Percentiles rank a stretch among this genome's conserved stretches.
These are phyloP conservation scores for Acer saccharum DNA, from an alignment of 345 rosid species.

Conservation along the genomic window DNA sequence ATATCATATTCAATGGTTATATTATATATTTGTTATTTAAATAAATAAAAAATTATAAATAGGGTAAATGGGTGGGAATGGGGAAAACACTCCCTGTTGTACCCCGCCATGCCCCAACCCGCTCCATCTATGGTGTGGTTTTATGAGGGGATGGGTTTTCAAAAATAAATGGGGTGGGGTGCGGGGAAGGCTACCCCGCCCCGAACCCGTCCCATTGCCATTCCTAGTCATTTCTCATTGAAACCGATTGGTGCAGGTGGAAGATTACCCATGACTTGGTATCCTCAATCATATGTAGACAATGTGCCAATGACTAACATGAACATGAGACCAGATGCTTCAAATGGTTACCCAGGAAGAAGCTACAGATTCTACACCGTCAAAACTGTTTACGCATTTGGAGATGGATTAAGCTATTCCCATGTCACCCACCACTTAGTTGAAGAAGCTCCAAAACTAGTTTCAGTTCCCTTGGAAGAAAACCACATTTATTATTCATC, in stretches of 20 bases:
- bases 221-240: no score
- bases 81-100: no score
- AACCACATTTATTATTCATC: slow-evolving; percentile 58
- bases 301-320: slow-evolving; percentile 89
- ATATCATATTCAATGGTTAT: no score
- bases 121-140: no score
- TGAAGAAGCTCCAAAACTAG: slow-evolving; percentile 55
- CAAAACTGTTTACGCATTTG: slow-evolving; percentile 76
- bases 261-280: slow-evolving; percentile 96
- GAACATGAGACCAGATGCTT: slow-evolving; percentile 87
- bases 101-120: no score
- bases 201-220: no score
- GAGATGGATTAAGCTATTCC: slow-evolving; percentile 86
- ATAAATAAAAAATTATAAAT: no score
- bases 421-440: slow-evolving; percentile 43
- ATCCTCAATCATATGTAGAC: slow-evolving; percentile 72
- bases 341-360: slow-evolving; percentile 86
- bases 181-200: no score
- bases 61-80: no score
- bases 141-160: no score
- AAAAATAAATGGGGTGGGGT: no score
- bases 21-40: no score
- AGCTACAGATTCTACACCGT: slow-evolving; percentile 89
- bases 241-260: slow-evolving; percentile 55
- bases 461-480: slow-evolving; percentile 47